Evolutionary conservation across 163 green algal genomes (phyloP).

Genomic region (Scenedesmus sp.): DNA sequence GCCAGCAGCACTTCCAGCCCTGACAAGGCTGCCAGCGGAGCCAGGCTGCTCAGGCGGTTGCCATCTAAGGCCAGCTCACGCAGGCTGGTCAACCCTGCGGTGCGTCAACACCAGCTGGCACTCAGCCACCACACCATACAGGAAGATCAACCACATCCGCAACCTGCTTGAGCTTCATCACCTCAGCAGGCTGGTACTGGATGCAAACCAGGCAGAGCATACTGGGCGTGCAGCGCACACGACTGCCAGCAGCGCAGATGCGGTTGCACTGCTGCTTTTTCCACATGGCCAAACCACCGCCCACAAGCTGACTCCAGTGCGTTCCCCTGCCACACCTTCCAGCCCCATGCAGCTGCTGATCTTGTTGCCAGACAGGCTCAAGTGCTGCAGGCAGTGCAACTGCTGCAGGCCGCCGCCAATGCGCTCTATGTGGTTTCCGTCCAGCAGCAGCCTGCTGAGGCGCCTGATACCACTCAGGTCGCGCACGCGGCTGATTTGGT

Average conservation of each 20-base stretch:
- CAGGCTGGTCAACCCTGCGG: constrained; percentile 37
- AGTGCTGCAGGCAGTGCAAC: constrained; percentile 51
- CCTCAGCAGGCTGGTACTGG: neutral
- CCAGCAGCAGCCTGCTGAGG: constrained; percentile 57
- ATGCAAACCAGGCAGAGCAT: too few relatives aligned
- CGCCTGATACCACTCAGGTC: constrained; percentile 61
- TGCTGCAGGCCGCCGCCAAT: constrained; percentile 54
- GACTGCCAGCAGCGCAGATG: too few relatives aligned
- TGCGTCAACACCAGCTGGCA: neutral
- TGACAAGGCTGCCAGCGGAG: constrained; percentile 1
- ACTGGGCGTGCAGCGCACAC: too few relatives aligned
- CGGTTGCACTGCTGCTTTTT: neutral
- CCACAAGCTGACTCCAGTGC: neutral
- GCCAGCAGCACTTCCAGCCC: constrained; percentile 37
- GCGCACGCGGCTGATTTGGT: constrained; percentile 59
- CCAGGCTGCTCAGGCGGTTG: constrained; percentile 35
- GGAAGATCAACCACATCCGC: neutral
- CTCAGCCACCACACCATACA: too few relatives aligned
- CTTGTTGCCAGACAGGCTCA: constrained; percentile 63
- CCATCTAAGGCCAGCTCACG: constrained; percentile 29
- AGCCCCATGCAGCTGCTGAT: constrained; percentile 58
- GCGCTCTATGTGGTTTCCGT: constrained; percentile 62
- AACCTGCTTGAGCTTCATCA: neutral
- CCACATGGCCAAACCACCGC: neutral
- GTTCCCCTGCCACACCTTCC: neutral